Evolutionary conservation across 768 basidiomycete species (phyloP), one percentile per base, ranked within the genome.

Genomic region (Collybia sp.): DNA sequence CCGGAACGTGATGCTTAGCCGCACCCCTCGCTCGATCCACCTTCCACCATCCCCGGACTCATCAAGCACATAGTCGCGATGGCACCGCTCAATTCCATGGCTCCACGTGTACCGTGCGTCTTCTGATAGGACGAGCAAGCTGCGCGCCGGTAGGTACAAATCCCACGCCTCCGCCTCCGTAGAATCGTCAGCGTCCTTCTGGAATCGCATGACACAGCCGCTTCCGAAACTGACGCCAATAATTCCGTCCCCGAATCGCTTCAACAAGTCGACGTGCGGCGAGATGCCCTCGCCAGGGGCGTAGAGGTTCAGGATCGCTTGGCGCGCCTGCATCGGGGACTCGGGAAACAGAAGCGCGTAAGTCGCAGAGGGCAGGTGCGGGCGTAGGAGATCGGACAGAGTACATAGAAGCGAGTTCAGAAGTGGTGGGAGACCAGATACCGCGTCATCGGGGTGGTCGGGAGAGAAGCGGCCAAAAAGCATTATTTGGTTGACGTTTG

Each of bases 291-390:
- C 82, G 6, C 94, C 94, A 0, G 93, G 90, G 16, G 69, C 68
- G 61, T 98, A 98, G 1, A 93, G 70, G 60, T 97, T 98, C 43
- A 97, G 54, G 46, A 97, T 98, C 1, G 82, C 88, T 59, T 97
- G 93, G 19, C 91, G 75, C 0, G 88, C 84, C 37, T 56, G 59
- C 18, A 65, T 61, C 25, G 73, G 65, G 37, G 57, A 53, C 5
- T 50, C 48, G 1, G 85, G 83, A 55, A 91, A 91, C 17, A 91
- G 70, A 15, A 88, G 68, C 6, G 62, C 55, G 50, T 83, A 73
- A 0, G 71, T 75, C 19, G 69, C 60, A 2, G 57, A 41, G 0
- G 85, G 77, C 2, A 93, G 63, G 12, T 64, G 50, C 2, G 77
- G 75, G 2, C 59, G 58, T 1, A 90, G 70, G 34, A 82, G 53